These are phyloP conservation scores for Mycena olivaceomarginata DNA, from an alignment of 768 basidiomycete species.

Conservation along the genomic window DNA sequence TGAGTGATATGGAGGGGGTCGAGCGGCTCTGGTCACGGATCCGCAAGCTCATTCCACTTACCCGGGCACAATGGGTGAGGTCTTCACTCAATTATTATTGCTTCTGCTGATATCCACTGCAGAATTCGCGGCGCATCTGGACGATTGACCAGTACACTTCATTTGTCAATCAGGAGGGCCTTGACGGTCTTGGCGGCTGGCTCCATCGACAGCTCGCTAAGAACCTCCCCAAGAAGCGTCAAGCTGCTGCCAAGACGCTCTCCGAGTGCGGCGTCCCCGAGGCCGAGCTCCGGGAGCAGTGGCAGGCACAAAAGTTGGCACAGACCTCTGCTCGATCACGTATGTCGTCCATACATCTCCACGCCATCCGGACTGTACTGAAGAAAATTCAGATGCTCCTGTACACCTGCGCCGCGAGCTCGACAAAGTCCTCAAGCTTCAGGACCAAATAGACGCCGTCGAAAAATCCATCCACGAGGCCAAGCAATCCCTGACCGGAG, in stretches of 20 bases:
- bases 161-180: background rate
- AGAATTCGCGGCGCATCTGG: background rate
- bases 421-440: constrained; percentile 53
- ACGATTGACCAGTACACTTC: background rate
- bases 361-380: too few relatives aligned
- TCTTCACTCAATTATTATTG: too few relatives aligned
- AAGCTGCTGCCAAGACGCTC: background rate
- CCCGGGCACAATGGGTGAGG: background rate
- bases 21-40: background rate
- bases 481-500: too few relatives aligned
- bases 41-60: background rate
- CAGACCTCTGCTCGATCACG: background rate
- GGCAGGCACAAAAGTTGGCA: background rate
- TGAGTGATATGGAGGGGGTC: background rate
- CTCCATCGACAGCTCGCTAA: background rate
- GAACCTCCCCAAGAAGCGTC: background rate
- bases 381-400: constrained; percentile 57
- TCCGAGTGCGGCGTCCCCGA: background rate
- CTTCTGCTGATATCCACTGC: too few relatives aligned
- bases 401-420: constrained; percentile 56
- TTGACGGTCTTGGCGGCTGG: background rate
- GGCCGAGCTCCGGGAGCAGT: background rate
- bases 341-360: too few relatives aligned
- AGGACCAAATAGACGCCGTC: constrained; percentile 50
- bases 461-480: constrained; percentile 48